phyloP scores from a whole-genome alignment of 176 grass and related monocot species.

The Otatea glauca region DNA sequence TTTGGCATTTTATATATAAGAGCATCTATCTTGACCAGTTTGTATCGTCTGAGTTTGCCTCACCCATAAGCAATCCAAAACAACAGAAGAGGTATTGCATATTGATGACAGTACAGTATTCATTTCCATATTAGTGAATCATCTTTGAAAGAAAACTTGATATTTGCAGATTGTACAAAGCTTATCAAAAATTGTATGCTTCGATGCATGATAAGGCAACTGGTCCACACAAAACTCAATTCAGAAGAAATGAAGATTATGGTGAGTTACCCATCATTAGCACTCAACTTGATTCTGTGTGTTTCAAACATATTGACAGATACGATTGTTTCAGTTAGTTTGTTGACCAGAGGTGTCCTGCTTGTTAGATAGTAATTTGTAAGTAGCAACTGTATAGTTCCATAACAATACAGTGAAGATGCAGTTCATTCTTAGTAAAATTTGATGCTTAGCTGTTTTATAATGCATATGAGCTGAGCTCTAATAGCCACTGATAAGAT shows the following conservation, averaged over 20 bases:
- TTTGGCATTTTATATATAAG: slow-evolving; percentile 98
- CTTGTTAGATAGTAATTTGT: not conserved
- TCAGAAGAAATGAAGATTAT: slow-evolving; percentile 82
- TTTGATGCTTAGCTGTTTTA: slow-evolving; percentile 6
- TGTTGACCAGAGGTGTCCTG: not conserved
- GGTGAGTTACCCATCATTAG: slow-evolving; percentile 59
- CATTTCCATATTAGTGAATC: slow-evolving; percentile 2
- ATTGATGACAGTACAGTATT: not conserved
- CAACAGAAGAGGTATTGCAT: slow-evolving; percentile 85
- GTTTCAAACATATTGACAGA: not conserved
- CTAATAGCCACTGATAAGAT: not conserved
- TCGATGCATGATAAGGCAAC: slow-evolving; percentile 92
- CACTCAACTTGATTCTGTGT: slow-evolving; percentile 1
- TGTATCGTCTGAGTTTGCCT: slow-evolving; percentile 83
- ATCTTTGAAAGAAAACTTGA: slow-evolving; percentile 27
- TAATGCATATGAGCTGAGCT: not conserved
- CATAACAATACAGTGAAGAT: not conserved
- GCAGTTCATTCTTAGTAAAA: slow-evolving; percentile 13
- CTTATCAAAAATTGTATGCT: slow-evolving; percentile 83
- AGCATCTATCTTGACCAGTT: slow-evolving; percentile 90
- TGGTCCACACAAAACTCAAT: slow-evolving; percentile 96
- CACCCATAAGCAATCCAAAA: slow-evolving; percentile 63
- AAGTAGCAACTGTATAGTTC: slow-evolving; percentile 9
- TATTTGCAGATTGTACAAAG: slow-evolving; percentile 80
- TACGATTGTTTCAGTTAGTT: slow-evolving; percentile 4